Conservation (phyloP, 768 basidiomycete species). For the Saitozyma sp. region DNA sequence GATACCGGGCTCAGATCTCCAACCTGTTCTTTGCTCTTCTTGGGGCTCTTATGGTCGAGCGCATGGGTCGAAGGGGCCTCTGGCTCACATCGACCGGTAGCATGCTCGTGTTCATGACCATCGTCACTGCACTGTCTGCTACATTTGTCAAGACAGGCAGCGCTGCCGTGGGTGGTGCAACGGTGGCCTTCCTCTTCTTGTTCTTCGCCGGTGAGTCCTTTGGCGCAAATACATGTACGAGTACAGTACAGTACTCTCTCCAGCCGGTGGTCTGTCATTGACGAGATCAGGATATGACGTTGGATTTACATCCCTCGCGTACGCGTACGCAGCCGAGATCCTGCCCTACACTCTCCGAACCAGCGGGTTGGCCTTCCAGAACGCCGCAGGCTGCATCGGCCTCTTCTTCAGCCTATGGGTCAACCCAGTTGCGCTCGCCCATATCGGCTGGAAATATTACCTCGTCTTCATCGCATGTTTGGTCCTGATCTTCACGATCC, state of each 20-base stretch:
- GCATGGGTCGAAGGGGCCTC: conserved; percentile 65
- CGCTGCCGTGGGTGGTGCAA: conserved; percentile 57
- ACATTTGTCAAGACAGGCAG: conserved; percentile 9
- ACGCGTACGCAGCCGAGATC: conserved; percentile 6
- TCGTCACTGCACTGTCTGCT: conserved; percentile 14
- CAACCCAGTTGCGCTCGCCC: conserved; percentile 3
- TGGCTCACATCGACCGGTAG: conserved; percentile 68
- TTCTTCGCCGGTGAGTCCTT: conserved; percentile 3
- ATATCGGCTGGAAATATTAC: conserved; percentile 10
- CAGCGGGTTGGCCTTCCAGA: conserved; percentile 12
- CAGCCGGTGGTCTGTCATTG: not conserved
- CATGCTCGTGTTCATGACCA: conserved; percentile 54
- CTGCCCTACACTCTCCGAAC: conserved; percentile 3
- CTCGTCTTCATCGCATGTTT: no score
- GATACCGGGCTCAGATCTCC: conserved; percentile 50
- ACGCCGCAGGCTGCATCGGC: conserved; percentile 3
- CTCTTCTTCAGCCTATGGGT: conserved; percentile 24
- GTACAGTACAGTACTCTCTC: not conserved
- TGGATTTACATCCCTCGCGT: not conserved
- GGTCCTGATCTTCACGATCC: no score
- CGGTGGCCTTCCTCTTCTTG: conserved; percentile 81
- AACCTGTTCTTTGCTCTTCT: conserved; percentile 62
- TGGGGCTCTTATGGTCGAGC: conserved; percentile 66
- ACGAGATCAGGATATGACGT: conserved; percentile 48
- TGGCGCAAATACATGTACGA: no score